These are phyloP conservation scores for Neurospora sp. DNA, from an alignment of 495 filamentous ascomycete species.

Conservation along the genomic window DNA sequence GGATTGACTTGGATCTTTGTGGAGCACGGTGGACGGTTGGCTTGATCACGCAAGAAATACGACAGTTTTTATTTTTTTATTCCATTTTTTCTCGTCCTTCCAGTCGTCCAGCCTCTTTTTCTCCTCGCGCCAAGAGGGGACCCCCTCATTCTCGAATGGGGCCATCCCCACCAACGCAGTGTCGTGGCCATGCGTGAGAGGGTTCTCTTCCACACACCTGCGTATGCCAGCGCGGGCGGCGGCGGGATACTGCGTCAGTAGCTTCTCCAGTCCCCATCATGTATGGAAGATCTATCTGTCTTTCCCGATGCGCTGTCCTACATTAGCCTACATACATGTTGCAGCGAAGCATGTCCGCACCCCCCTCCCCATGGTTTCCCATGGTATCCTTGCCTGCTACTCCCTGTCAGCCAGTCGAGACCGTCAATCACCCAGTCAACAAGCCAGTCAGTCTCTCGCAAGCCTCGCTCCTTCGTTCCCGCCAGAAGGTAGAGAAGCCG, in stretches of 20 bases:
- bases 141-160: neutral
- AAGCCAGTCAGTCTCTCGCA: neutral
- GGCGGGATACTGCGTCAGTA: conserved; percentile 12
- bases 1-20: neutral
- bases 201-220: neutral
- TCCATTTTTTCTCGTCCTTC: neutral
- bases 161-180: neutral
- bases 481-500: neutral
- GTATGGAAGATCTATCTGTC: conserved; percentile 12
- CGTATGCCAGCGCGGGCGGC: conserved; percentile 12
- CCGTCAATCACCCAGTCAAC: neutral
- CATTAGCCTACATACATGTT: conserved; percentile 10
- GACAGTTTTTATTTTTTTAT: neutral
- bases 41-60: neutral
- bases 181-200: conserved; percentile 2
- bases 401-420: neutral
- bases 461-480: neutral
- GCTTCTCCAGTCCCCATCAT: conserved; percentile 1
- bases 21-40: neutral
- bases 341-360: neutral
- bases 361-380: neutral
- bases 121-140: neutral
- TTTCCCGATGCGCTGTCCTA: conserved; percentile 14
- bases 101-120: neutral
- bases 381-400: neutral